Evolutionary conservation across 2,329 filamentous ascomycete genomes (phyloP).

Genomic region (Allantophomopsis lycopodina): DNA sequence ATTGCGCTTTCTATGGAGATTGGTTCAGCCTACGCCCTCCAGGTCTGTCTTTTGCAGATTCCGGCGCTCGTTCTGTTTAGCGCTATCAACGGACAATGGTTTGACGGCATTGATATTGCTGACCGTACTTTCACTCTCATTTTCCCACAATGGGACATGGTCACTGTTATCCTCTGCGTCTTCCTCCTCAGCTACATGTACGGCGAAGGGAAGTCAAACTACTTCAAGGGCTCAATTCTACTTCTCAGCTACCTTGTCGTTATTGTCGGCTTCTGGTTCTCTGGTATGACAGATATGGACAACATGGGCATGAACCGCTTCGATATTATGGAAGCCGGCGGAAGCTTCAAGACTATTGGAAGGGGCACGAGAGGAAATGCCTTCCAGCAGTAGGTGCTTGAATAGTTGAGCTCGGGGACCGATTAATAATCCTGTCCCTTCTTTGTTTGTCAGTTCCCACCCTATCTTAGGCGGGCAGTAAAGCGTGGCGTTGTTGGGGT

Average conservation of each 20-base stretch:
- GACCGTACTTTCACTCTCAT: constrained; percentile 71
- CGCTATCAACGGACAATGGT: constrained; percentile 50
- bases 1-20: constrained; percentile 99
- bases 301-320: constrained; percentile 17
- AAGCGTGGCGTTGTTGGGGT: no score
- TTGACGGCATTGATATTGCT: constrained; percentile 36
- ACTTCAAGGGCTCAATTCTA: constrained; percentile 96
- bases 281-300: constrained; percentile 30
- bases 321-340: constrained; percentile 17
- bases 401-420: background rate
- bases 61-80: constrained; percentile 88
- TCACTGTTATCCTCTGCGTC: constrained; percentile 89
- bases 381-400: constrained; percentile 12
- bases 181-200: constrained; percentile 97
- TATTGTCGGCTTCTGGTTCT: constrained; percentile 81
- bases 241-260: constrained; percentile 89
- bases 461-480: no score
- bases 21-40: constrained; percentile 88
- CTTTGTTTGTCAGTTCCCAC: no score
- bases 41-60: constrained; percentile 90
- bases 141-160: constrained; percentile 99
- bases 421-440: no score
- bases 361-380: constrained; percentile 14
- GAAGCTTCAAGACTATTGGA: constrained; percentile 18
- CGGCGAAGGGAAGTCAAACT: constrained; percentile 97